These are phyloP conservation scores for Bolboschoenoplectus hybrid DNA, from an alignment of 202 grass and related monocot species.

Conservation along the genomic window DNA sequence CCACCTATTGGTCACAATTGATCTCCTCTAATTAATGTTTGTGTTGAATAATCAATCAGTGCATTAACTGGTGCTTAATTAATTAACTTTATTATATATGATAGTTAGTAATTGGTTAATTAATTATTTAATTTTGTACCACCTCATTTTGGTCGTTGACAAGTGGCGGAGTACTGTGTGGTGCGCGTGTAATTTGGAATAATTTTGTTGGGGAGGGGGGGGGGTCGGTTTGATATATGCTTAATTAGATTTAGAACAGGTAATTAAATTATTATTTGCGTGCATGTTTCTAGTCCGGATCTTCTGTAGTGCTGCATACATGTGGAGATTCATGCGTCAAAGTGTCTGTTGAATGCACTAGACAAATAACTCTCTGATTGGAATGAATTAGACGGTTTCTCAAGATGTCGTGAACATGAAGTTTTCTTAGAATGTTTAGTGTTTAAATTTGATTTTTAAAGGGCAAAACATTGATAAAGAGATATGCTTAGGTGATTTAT, in stretches of 20 bases:
- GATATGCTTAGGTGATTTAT: too few relatives aligned
- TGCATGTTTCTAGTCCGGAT: neutral
- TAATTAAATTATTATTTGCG: neutral
- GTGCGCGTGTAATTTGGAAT: slow-evolving; percentile 24
- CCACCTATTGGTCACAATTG: neutral
- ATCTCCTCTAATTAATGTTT: slow-evolving; percentile 16
- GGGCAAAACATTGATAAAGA: too few relatives aligned
- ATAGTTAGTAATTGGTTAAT: neutral
- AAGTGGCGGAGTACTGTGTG: slow-evolving; percentile 8
- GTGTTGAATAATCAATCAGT: slow-evolving; percentile 16
- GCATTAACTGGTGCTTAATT: slow-evolving; percentile 17
- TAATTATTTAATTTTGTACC: neutral
- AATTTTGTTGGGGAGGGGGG: neutral
- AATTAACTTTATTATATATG: neutral
- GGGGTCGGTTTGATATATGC: neutral
- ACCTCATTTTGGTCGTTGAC: slow-evolving; percentile 34
- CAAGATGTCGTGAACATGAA: too few relatives aligned
- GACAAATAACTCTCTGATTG: too few relatives aligned
- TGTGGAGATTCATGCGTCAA: too few relatives aligned
- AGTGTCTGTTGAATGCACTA: too few relatives aligned
- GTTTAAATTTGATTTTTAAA: too few relatives aligned
- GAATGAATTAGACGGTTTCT: too few relatives aligned
- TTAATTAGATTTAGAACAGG: neutral
- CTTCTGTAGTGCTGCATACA: neutral
- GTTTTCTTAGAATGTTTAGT: too few relatives aligned